Percentiles rank a stretch among this genome's conserved stretches.
Evolutionary conservation across 371 early-diverging fungal species (phyloP).

Genomic region (Mucor sp.): DNA sequence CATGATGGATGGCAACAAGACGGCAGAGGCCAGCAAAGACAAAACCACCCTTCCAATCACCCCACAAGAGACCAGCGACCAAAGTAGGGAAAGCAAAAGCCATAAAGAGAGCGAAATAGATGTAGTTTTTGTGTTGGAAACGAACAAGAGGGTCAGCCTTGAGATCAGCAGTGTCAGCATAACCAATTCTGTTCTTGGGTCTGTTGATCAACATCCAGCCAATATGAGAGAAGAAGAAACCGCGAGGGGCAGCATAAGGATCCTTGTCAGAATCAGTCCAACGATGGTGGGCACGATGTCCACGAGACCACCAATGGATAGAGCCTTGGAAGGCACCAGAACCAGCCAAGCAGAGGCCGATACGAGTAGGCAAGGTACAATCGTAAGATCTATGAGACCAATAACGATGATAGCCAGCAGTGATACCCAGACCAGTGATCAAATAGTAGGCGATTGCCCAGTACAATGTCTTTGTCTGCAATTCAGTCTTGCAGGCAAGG

Average conservation of each 20-base stretch:
- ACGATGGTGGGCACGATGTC: slow-evolving; percentile 90
- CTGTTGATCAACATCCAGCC: slow-evolving; percentile 90
- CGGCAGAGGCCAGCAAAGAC: slow-evolving; percentile 83
- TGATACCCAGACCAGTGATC: slow-evolving; percentile 69
- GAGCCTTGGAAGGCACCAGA: slow-evolving; percentile 83
- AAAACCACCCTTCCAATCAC: slow-evolving; percentile 89
- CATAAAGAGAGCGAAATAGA: slow-evolving; percentile 68
- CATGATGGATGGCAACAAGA: slow-evolving; percentile 86
- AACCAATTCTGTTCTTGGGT: slow-evolving; percentile 70
- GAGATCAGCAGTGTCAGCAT: slow-evolving; percentile 84
- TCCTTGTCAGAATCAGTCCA: slow-evolving; percentile 90
- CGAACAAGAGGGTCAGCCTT: slow-evolving; percentile 75
- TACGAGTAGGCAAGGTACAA: slow-evolving; percentile 57
- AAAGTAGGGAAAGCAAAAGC: slow-evolving; percentile 82
- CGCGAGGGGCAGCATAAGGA: slow-evolving; percentile 86
- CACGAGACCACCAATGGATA: slow-evolving; percentile 85
- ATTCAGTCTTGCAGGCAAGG: slow-evolving; percentile 68
- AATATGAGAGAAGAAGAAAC: slow-evolving; percentile 86
- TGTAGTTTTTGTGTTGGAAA: slow-evolving; percentile 86
- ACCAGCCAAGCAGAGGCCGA: slow-evolving; percentile 65
- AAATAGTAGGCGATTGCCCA: slow-evolving; percentile 84
- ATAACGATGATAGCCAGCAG: slow-evolving; percentile 73
- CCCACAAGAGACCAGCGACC: slow-evolving; percentile 86
- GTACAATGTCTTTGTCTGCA: slow-evolving; percentile 69
- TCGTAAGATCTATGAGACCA: slow-evolving; percentile 79